Evolutionary conservation across 2,329 filamentous ascomycete species (phyloP), one percentile per base, ranked within the genome.

Genomic region (Alternaria tenuissima): DNA sequence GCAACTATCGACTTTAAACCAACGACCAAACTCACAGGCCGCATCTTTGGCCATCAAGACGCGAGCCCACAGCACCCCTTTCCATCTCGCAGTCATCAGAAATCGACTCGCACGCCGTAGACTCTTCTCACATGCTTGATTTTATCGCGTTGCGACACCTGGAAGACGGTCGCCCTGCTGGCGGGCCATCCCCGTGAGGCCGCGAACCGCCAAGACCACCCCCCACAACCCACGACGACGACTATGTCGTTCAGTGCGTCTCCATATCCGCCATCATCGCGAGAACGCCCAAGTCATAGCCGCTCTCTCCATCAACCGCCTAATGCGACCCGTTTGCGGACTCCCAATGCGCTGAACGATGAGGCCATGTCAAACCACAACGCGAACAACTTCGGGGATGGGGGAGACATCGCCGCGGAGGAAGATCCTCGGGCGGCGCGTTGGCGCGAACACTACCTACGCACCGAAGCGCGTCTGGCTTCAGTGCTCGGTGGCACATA

Each of bases 401-500:
- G 74, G 67, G 75, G 76, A 54, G 80, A 82, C 67, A 72, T 76
- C 70, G 73, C 75, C 58, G 73, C 72, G 51, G 81, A 83, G 65
- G 81, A 84, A 61, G 82, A 84, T 70, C 79, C 81, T 52, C 73
- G 80, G 63, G 76, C 81, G 47, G 73, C 76, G 73, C 83, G 89
- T 75, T 95, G 97, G 79, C 87, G 88, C 76, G 88, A 92, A 59
- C 82, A 94, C 56, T 97, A 91, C 84, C 87, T 87, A 75, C 87
- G 87, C 78, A 90, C 88, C 71, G 93, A 97, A 80, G 86, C 88
- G 69, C 90, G 88, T 80, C 89, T 97, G 73, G 87, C 88, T 64
- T 83, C 88, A 42, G 82, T 97, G n/a, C 96, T 97, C 76, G 83
- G 84, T 39, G 81, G 80, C 42, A 79, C 76, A 55, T 73, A 44